Percentiles rank a stretch among this genome's conserved stretches.
phyloP scores from a whole-genome alignment of 139 green algal genomes.

The Eudorina sp. region DNA sequence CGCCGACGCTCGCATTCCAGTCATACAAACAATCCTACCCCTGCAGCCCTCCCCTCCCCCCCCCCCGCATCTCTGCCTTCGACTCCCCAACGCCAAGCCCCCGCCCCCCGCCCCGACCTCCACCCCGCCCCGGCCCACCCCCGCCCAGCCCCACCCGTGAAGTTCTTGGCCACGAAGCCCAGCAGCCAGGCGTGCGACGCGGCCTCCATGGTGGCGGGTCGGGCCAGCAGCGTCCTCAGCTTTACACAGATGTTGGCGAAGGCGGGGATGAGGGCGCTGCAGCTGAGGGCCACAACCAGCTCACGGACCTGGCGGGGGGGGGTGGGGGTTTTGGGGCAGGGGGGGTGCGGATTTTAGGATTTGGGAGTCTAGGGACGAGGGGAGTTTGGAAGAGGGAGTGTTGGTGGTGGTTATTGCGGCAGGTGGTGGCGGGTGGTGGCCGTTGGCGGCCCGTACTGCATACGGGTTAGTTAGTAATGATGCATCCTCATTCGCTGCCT shows the following conservation, averaged over 20 bases:
- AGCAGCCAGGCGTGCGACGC: constrained; percentile 28
- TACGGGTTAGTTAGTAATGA: too few species aligned
- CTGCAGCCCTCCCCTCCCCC: too few species aligned
- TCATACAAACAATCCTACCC: too few species aligned
- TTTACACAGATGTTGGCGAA: not conserved
- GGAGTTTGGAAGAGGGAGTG: not conserved
- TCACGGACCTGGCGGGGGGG: constrained; percentile 17
- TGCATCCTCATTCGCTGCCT: too few species aligned
- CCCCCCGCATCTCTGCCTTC: too few species aligned
- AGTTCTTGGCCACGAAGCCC: constrained; percentile 33
- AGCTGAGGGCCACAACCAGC: not conserved
- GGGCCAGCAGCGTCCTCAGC: constrained; percentile 4
- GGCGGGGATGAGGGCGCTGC: not conserved
- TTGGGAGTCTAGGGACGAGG: not conserved
- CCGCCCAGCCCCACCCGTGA: constrained; percentile 22
- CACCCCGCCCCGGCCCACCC: not conserved
- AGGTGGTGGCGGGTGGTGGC: not conserved
- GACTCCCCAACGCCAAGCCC: not conserved
- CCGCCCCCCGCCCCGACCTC: too few species aligned
- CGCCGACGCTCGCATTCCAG: too few species aligned
- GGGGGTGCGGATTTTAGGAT: not conserved
- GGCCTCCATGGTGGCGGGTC: not conserved
- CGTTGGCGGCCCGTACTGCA: not conserved
- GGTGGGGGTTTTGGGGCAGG: too few species aligned
- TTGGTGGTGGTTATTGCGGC: not conserved